phyloP scores from a whole-genome alignment of 148 eudicot species.

The Vaccinium corymbosum region DNA sequence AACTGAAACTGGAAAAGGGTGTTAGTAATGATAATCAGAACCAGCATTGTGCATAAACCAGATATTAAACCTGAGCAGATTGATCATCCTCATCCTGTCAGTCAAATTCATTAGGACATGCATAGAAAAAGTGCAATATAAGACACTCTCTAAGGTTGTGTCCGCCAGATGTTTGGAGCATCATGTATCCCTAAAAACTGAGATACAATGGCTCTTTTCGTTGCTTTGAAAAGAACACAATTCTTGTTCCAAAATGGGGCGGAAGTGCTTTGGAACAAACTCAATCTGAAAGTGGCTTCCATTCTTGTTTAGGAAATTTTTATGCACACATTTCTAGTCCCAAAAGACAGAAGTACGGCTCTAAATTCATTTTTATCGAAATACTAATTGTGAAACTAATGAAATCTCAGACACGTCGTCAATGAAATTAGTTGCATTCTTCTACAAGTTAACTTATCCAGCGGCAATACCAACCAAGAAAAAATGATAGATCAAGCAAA shows the following conservation, averaged over 20 bases:
- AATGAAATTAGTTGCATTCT: neutral
- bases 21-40: neutral
- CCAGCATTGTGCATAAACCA: neutral
- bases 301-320: neutral
- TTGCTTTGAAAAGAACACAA: neutral
- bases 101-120: conserved; percentile 1
- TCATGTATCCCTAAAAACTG: neutral
- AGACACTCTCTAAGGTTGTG: neutral
- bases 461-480: neutral
- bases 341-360: neutral
- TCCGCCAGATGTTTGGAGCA: neutral
- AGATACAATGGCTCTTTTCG: neutral
- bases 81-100: neutral
- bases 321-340: neutral
- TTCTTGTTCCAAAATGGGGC: neutral
- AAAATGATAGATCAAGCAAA: neutral
- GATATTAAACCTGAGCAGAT: neutral
- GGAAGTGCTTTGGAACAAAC: conserved; percentile 5
- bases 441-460: neutral
- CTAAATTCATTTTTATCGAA: neutral
- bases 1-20: neutral
- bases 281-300: neutral
- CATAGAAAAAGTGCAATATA: neutral
- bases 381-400: neutral
- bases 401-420: neutral